phyloP scores from a whole-genome alignment of 305 asterid species.

The Rubia peregrina region DNA sequence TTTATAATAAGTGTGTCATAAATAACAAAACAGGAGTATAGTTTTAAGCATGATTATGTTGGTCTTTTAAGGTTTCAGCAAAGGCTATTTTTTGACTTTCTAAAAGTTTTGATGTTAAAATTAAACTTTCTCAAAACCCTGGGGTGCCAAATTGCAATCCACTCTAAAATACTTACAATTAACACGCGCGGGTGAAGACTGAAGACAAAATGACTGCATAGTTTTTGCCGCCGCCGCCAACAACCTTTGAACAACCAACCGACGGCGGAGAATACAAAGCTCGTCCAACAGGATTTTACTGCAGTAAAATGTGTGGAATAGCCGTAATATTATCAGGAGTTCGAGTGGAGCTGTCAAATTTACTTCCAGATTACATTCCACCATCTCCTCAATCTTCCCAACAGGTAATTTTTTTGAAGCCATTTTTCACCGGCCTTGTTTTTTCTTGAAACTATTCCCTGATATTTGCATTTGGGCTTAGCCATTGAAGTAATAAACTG shows the following conservation, averaged over 20 bases:
- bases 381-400: constrained; percentile 32
- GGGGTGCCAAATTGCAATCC: neutral
- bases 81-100: too few species aligned
- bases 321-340: constrained; percentile 66
- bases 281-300: neutral
- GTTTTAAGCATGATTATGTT: too few species aligned
- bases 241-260: neutral
- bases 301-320: constrained; percentile 73
- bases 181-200: neutral
- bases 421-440: neutral
- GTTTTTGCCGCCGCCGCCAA: neutral
- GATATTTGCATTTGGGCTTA: neutral
- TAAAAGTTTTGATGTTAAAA: neutral
- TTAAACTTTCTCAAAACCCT: neutral
- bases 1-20: too few species aligned
- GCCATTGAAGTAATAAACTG: neutral
- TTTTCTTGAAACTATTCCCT: neutral
- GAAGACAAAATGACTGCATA: neutral
- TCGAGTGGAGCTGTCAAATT: constrained; percentile 36
- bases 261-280: neutral
- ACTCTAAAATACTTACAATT: neutral
- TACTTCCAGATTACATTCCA: constrained; percentile 31
- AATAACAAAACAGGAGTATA: too few species aligned
- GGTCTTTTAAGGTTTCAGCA: too few species aligned
- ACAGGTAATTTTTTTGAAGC: constrained; percentile 24